Percentiles rank a stretch among this genome's conserved stretches.
Conservation (phyloP, 2,329 filamentous ascomycete species). For the Fusarium nanum region DNA sequence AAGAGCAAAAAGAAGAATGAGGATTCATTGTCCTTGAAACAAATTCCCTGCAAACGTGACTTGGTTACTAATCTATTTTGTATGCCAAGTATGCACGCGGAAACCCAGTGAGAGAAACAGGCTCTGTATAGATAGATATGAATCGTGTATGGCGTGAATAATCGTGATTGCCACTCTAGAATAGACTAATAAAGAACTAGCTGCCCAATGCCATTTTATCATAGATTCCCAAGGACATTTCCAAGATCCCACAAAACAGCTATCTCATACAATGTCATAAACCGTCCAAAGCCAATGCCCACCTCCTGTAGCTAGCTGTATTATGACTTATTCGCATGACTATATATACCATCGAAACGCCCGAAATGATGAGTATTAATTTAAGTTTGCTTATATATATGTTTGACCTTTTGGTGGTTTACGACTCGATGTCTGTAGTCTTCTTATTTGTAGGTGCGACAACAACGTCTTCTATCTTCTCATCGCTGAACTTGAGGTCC, state of each 20-base stretch:
- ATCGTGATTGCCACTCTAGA: not conserved
- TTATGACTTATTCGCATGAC: slow-evolving; percentile 1
- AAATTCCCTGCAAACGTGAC: not conserved
- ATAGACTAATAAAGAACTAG: not conserved
- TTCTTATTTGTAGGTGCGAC: slow-evolving; percentile 28
- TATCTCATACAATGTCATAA: slow-evolving; percentile 1
- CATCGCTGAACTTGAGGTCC: slow-evolving; percentile 87
- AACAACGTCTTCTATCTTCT: slow-evolving; percentile 78
- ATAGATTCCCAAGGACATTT: not conserved
- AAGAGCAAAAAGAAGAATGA: slow-evolving; percentile 36
- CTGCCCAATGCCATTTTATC: not conserved
- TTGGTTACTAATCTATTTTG: not conserved
- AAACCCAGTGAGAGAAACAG: not conserved
- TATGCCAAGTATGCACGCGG: not conserved
- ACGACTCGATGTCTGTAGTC: slow-evolving; percentile 33
- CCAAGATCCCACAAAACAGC: not conserved
- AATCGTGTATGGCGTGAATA: not conserved
- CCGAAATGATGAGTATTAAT: slow-evolving; percentile 17
- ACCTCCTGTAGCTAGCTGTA: not conserved
- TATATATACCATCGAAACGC: slow-evolving; percentile 6
- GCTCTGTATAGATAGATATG: not conserved
- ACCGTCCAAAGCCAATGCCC: not conserved
- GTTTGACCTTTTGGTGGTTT: not conserved
- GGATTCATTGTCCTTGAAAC: slow-evolving; percentile 28
- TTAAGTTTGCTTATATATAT: slow-evolving; percentile 6